Evolutionary conservation across 1,139 yeast species (phyloP).

Genomic region (Hemisphaericaspora xylofermentans): DNA sequence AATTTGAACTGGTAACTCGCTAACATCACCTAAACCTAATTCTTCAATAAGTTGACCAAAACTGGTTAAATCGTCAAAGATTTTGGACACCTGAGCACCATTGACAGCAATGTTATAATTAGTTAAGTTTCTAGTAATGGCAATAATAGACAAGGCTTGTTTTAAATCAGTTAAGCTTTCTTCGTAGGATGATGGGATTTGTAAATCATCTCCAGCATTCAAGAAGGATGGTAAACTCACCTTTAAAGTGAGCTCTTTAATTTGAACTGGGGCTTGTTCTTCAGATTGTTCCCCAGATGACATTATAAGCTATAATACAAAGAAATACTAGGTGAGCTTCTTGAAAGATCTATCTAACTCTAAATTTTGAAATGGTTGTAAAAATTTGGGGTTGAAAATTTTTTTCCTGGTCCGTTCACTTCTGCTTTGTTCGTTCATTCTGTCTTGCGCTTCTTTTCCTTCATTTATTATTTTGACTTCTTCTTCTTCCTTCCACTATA

Average conservation of each 20-base stretch:
- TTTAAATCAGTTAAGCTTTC: constrained; percentile 61
- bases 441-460: no score
- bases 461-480: no score
- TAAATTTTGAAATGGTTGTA: constrained; percentile 3
- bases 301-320: constrained; percentile 8
- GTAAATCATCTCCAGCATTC: constrained; percentile 15
- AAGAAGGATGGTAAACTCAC: constrained; percentile 35
- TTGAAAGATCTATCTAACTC: neutral
- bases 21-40: constrained; percentile 21
- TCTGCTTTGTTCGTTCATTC: neutral
- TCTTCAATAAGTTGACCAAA: constrained; percentile 30
- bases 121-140: constrained; percentile 59
- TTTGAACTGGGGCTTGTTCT: constrained; percentile 10
- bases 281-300: constrained; percentile 13
- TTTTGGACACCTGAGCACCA: constrained; percentile 33
- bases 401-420: neutral
- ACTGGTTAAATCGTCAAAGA: constrained; percentile 34
- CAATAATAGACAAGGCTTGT: constrained; percentile 55
- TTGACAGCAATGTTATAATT: constrained; percentile 50
- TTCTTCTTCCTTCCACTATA: no score
- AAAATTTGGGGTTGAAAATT: constrained; percentile 6
- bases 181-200: constrained; percentile 22
- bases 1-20: constrained; percentile 22
- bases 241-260: constrained; percentile 26
- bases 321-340: neutral